Percentiles rank a stretch among this genome's conserved stretches.
Evolutionary conservation across 805 yeast genomes (phyloP).

Genomic region (Brettanomyces naardenensis): DNA sequence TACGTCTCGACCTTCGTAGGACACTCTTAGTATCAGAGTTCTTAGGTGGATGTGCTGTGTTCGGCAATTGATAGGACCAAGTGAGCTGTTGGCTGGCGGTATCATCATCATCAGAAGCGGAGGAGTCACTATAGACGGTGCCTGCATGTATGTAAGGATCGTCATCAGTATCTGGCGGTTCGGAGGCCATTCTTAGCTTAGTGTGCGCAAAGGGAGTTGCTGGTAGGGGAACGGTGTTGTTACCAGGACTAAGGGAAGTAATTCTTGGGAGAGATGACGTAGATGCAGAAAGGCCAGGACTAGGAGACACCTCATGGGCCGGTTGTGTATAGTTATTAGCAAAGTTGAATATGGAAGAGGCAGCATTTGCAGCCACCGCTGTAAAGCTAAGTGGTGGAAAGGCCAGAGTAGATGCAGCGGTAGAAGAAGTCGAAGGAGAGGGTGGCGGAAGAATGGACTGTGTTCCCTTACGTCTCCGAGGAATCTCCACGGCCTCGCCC

Average conservation of each 20-base stretch:
- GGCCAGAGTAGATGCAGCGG: background rate
- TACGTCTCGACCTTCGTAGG: background rate
- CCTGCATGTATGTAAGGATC: too few species aligned
- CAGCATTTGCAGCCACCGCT: slow-evolving; percentile 18
- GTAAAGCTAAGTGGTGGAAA: slow-evolving; percentile 18
- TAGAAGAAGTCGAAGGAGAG: too few species aligned
- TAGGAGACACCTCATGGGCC: too few species aligned
- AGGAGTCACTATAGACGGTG: background rate
- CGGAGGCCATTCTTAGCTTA: too few species aligned
- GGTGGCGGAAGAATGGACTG: too few species aligned
- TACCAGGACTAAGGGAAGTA: too few species aligned
- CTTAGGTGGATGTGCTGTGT: background rate
- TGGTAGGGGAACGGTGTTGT: too few species aligned
- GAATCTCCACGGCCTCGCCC: slow-evolving; percentile 74
- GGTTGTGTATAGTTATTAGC: slow-evolving; percentile 6
- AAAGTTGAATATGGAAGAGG: slow-evolving; percentile 21
- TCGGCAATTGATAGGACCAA: background rate
- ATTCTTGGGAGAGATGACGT: too few species aligned
- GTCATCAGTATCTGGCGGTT: too few species aligned
- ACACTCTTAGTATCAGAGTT: background rate
- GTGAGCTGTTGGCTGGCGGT: background rate
- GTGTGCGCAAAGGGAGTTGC: too few species aligned
- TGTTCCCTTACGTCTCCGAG: background rate
- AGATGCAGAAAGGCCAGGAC: too few species aligned
- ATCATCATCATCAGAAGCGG: background rate